Evolutionary conservation across 2,329 filamentous ascomycete genomes (phyloP), one percentile per base, ranked within the genome.

Genomic region (Phialemoniopsis sp.): DNA sequence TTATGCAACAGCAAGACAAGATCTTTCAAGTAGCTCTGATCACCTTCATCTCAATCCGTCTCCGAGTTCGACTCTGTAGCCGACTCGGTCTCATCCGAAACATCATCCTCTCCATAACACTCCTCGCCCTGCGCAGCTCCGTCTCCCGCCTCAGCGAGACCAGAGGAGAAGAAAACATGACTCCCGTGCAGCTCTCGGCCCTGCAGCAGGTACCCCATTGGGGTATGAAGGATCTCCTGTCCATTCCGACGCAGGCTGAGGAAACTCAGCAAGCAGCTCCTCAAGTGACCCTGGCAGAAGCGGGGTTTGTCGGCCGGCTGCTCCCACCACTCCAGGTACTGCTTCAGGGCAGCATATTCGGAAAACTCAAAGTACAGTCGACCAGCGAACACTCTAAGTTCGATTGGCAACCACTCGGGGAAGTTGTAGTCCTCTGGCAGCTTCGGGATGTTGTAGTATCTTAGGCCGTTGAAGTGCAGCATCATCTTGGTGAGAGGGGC

Each of bases 351-450:
- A 2, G 38, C 26, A 32, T 70, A 67, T 36, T 82, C 76, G 0
- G 57, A 43, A 49, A 60, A 76, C 0, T 70, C 62, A 40, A 82
- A 71, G 47, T 85, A 85, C 0, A 86, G 61, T 0, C 80, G 64
- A 0, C 81, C 82, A 0, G 76, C 64, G 34, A 83, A 64, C 5
- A 85, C 63, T 0, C 80, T 80, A 0, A 86, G 50, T 47, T 86
- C 76, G 2, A 77, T 64, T 0, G 54, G 61, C 0, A 85, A 57
- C 76, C 76, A 82, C 0, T 41, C 14, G 0, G 81, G 78, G 0
- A 70, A 54, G 2, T 46, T 34, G 59, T 66, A 71, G 0, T 46
- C 36, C 0, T 29, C 2, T 0, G 72, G 65, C 0, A 80, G 54
- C 0, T 54, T 18, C 0, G 82, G 80, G 1, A 78, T 57, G 0